Evolutionary conservation across 352 stramenopile species (phyloP).

Genomic region (Pythium folliculosum): DNA sequence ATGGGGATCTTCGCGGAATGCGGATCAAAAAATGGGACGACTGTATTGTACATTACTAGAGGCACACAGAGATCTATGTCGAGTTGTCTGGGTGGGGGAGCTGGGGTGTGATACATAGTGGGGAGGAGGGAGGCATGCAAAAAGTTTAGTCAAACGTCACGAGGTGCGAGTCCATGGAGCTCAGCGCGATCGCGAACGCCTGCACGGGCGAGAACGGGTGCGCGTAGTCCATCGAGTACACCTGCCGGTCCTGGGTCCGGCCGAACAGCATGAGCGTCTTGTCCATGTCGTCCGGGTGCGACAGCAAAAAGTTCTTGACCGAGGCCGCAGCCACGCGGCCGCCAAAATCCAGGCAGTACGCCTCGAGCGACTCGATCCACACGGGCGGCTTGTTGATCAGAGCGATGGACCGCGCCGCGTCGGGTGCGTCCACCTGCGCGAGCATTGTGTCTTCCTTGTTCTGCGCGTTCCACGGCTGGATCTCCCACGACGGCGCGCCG

Average conservation of each 20-base stretch:
- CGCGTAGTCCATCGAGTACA: slow-evolving; percentile 89
- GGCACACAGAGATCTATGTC: slow-evolving; percentile 26
- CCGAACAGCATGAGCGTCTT: slow-evolving; percentile 88
- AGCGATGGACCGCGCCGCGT: slow-evolving; percentile 59
- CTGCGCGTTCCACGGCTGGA: slow-evolving; percentile 55
- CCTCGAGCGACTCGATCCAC: slow-evolving; percentile 87
- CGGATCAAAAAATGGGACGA: not conserved
- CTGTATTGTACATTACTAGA: slow-evolving; percentile 30
- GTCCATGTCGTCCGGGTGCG: slow-evolving; percentile 83
- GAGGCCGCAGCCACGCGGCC: slow-evolving; percentile 71
- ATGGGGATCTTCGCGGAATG: not conserved
- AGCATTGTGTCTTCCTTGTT: slow-evolving; percentile 83
- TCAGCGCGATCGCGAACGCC: slow-evolving; percentile 86
- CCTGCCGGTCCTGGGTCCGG: slow-evolving; percentile 81
- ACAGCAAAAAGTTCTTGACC: slow-evolving; percentile 90
- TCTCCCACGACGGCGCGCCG: slow-evolving; percentile 49
- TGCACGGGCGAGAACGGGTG: slow-evolving; percentile 85
- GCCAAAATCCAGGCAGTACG: slow-evolving; percentile 83
- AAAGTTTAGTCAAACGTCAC: slow-evolving; percentile 78
- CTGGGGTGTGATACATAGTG: slow-evolving; percentile 44
- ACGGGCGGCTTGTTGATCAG: slow-evolving; percentile 88
- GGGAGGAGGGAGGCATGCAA: not conserved
- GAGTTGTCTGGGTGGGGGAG: slow-evolving; percentile 5
- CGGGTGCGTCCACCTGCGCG: slow-evolving; percentile 68
- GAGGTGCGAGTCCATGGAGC: slow-evolving; percentile 87